Evolutionary conservation across 2,329 filamentous ascomycete species (phyloP), one percentile per base, ranked within the genome.

Genomic region (Hortaea sp.): DNA sequence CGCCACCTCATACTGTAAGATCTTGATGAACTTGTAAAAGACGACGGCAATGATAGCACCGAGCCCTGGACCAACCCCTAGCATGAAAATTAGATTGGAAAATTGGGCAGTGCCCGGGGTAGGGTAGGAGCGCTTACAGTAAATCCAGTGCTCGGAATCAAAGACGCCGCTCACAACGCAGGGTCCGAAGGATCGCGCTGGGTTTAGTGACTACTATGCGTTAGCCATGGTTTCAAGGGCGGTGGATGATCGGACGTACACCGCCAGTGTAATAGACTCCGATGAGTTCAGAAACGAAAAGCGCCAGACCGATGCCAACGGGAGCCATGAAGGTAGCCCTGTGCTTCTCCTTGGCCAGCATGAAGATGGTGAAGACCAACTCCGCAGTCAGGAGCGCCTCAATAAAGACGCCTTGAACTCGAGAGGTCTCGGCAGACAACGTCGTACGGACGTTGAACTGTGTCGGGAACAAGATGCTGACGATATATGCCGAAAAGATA

Each of bases 271-370:
- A 64, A 48, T 56, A 60, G 30, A 61, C 55, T 12, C 59, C 57
- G 48, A 49, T 40, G n/a, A 61, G 46, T 44, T 63, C 44, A 13
- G 42, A 68, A 39, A 87, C 74, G 62, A 88, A 87, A 43, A 88
- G 72, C 0, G 83, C 72, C 2, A 86, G 63, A 1, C 85, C 84
- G 52, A 88, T 85, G 7, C 80, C 82, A 4, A 88, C 66, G 0
- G 84, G 84, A 0, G 84, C 84, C 1, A 87, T 66, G 58, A 75
- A 85, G 0, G 59, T 62, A 6, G 47, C 55, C 46, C 62, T 62
- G 34, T 54, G 54, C 51, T 64, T 65, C 51, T 65, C 62, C 11
- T 55, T 58, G 6, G 63, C 63, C 42, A 65, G 53, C 60, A 65
- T 64, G 46, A 64, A 57, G 29, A 64, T 59, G 34, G 57, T 58